Evolutionary conservation across 768 basidiomycete genomes (phyloP).

Genomic region (Agaricus subrufescens): DNA sequence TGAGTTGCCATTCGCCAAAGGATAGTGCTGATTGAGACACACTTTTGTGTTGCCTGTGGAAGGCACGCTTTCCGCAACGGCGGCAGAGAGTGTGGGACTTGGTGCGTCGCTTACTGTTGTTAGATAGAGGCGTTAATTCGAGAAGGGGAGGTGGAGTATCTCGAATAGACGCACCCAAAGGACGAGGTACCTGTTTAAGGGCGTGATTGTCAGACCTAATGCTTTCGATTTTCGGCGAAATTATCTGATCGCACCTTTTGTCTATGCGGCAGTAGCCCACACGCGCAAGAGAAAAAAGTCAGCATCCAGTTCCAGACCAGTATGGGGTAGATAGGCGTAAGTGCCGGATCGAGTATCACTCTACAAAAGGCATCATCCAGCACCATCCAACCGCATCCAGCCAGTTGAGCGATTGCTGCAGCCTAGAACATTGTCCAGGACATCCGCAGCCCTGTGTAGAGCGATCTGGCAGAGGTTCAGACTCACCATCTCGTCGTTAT

Average conservation of each 20-base stretch:
- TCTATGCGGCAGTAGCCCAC: slow-evolving; percentile 37
- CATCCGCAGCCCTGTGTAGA: background rate
- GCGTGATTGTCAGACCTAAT: background rate
- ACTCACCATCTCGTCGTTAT: slow-evolving; percentile 15
- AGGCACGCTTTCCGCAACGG: slow-evolving; percentile 91
- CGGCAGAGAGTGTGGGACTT: slow-evolving; percentile 97
- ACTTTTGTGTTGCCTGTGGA: slow-evolving; percentile 99
- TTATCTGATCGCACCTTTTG: slow-evolving; percentile 66
- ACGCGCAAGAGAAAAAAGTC: slow-evolving; percentile 8
- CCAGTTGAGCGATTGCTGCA: background rate
- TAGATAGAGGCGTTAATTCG: background rate
- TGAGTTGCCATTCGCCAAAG: background rate
- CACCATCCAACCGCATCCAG: slow-evolving; percentile 9
- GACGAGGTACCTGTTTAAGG: slow-evolving; percentile 79
- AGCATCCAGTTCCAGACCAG: background rate
- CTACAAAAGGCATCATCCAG: slow-evolving; percentile 4
- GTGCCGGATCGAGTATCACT: background rate
- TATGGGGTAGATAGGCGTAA: no score
- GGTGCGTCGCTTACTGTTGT: slow-evolving; percentile 87
- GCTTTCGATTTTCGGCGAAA: background rate
- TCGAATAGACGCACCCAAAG: slow-evolving; percentile 67
- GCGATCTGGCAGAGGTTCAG: background rate
- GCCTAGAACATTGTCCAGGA: background rate
- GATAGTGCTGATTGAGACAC: slow-evolving; percentile 20
- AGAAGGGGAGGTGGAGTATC: background rate